A percentile compares a stretch with the other conserved stretches of the same genome.
phyloP scores from a whole-genome alignment of 192 early-diverging fungal genomes.

The Backusella mclennaniae region DNA sequence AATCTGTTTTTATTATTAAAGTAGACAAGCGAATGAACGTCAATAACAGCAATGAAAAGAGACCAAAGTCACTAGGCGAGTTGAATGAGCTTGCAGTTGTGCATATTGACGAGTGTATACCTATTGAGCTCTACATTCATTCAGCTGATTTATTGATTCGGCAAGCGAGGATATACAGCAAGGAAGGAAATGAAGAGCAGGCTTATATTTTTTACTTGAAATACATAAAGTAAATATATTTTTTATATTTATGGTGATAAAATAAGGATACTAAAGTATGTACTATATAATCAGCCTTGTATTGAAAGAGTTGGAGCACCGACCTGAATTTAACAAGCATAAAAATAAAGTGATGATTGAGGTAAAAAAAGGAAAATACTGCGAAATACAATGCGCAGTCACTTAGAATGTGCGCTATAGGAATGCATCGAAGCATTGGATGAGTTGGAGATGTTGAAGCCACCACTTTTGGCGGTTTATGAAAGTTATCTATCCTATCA shows the following conservation, averaged over 20 bases:
- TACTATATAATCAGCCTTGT: conserved; percentile 46
- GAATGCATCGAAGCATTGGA: conserved; percentile 54
- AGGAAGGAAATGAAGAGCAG: conserved; percentile 61
- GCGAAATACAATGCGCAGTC: conserved; percentile 3
- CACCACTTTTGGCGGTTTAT: conserved; percentile 37
- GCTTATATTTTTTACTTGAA: conserved; percentile 71
- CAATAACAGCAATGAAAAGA: background rate
- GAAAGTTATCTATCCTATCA: conserved; percentile 1
- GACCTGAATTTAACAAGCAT: conserved; percentile 48
- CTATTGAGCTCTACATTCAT: conserved; percentile 46
- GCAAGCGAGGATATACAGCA: conserved; percentile 56
- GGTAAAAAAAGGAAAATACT: conserved; percentile 26
- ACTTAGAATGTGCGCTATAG: conserved; percentile 28
- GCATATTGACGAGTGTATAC: conserved; percentile 30
- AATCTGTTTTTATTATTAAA: background rate
- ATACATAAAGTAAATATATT: conserved; percentile 50
- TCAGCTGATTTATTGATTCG: conserved; percentile 43
- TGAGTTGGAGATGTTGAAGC: conserved; percentile 53
- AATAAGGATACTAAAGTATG: background rate
- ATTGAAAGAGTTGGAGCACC: conserved; percentile 54
- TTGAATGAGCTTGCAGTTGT: conserved; percentile 31
- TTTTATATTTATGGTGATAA: background rate
- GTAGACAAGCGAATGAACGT: background rate
- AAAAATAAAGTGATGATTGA: conserved; percentile 34
- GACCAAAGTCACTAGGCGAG: conserved; percentile 30